These are phyloP conservation scores for Blastobotrys attinorum DNA, from an alignment of 805 yeast species.

Conservation along the genomic window DNA sequence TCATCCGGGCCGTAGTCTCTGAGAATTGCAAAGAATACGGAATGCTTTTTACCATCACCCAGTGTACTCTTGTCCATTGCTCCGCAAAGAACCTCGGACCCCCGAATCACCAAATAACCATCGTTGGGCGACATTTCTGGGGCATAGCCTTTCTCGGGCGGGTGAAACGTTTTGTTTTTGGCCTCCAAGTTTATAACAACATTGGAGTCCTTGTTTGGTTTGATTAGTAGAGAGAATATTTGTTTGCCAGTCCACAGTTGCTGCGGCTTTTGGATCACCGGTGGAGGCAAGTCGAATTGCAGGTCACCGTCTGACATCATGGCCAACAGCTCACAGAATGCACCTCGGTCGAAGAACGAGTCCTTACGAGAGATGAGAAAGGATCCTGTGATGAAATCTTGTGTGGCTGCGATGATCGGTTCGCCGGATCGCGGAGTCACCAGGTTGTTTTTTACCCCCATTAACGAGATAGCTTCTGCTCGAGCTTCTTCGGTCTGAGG, in stretches of 20 bases:
- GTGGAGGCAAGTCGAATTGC: slow-evolving; percentile 93
- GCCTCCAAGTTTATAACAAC: slow-evolving; percentile 90
- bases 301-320: slow-evolving; percentile 93
- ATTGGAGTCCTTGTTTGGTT: slow-evolving; percentile 67
- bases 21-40: slow-evolving; percentile 89
- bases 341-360: slow-evolving; percentile 81
- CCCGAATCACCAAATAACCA: slow-evolving; percentile 85
- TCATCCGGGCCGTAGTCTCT: slow-evolving; percentile 96
- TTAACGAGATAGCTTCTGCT: slow-evolving; percentile 95
- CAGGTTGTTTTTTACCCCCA: slow-evolving; percentile 95
- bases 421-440: slow-evolving; percentile 97
- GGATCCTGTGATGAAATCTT: slow-evolving; percentile 97
- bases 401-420: slow-evolving; percentile 99
- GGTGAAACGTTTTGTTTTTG: slow-evolving; percentile 78
- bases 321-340: slow-evolving; percentile 70
- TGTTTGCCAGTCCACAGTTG: slow-evolving; percentile 97
- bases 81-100: slow-evolving; percentile 83
- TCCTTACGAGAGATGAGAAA: slow-evolving; percentile 89
- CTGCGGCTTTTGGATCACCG: slow-evolving; percentile 83
- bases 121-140: slow-evolving; percentile 97
- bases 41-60: slow-evolving; percentile 97
- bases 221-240: slow-evolving; percentile 78
- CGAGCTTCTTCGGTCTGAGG: slow-evolving; percentile 99
- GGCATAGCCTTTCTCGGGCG: slow-evolving; percentile 67
- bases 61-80: slow-evolving; percentile 93